Evolutionary conservation across 1,139 yeast genomes (phyloP), one percentile per base, ranked within the genome.

Genomic region (Yamadazyma oceani): DNA sequence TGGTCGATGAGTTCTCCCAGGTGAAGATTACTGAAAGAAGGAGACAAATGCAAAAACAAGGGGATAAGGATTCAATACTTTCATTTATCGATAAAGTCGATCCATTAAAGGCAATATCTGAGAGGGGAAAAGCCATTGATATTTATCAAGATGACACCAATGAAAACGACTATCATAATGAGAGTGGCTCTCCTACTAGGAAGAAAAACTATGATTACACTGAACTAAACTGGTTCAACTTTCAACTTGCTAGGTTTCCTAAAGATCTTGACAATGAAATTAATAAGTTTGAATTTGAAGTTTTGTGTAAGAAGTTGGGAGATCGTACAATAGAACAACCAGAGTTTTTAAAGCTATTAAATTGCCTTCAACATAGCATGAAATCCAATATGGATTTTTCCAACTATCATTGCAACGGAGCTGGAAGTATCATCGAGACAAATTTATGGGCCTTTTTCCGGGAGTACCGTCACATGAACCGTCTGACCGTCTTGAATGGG

Each of bases 191-290:
- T 4, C 22, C 28, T 10, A 15, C 62, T 32, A 64, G 63, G 37
- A 57, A 53, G 1, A 48, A 48, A 19, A 60, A 58, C 5, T 64
- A 65, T 42, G 58, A 57, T 35, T 66, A 64, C 36, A 44, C 60
- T 1, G 72, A 67, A 17, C 43, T 53, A 38, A 69, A 65, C 41
- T 69, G 75, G 75, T 69, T 66, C 47, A 68, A 66, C 40, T 66
- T 60, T 35, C 70, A 66, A 46, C 43, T 66, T 24, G 64, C 71
- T 1, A 62, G 54, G 23, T 43, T 50, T 3, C 41, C 62, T 1
- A 44, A 45, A 7, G 48, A 44, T 8, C 35, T 32, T 9, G 34
- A 32, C 12, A n/a, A 23, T 14, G 40, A 33, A 5, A 23, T 40
- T 10, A 39, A 36, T 26, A 32, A 23, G 11, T 43, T 39, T 1